Conservation (phyloP, 768 basidiomycete genomes). For the Suillus americanus region DNA sequence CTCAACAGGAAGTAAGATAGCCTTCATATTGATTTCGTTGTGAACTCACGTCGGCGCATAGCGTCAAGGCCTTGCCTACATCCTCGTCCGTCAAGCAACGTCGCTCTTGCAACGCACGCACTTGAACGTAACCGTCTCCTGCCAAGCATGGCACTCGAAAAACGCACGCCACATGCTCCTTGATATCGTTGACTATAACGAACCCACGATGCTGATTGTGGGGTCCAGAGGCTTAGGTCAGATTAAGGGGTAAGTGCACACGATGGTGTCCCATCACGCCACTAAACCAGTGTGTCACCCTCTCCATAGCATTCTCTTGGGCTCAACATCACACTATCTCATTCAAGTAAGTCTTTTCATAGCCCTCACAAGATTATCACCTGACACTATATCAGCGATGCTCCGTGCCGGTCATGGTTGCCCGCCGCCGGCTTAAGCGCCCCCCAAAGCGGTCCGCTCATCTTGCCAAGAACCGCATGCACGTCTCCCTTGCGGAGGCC, state of each 20-base stretch:
- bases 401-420: conserved; percentile 96
- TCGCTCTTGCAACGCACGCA: conserved; percentile 87
- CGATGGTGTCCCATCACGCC: background rate
- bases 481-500: conserved; percentile 84
- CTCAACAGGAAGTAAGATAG: conserved; percentile 82
- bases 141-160: conserved; percentile 98
- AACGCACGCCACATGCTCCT: conserved; percentile 88
- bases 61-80: conserved; percentile 88
- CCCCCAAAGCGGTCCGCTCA: conserved; percentile 81
- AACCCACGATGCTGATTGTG: conserved; percentile 92
- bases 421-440: conserved; percentile 86
- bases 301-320: conserved; percentile 76
- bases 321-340: conserved; percentile 93
- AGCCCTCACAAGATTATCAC: background rate
- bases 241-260: conserved; percentile 72
- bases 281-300: background rate
- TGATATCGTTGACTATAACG: conserved; percentile 85
- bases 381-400: conserved; percentile 59
- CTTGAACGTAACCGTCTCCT: conserved; percentile 82
- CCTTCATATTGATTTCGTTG: background rate
- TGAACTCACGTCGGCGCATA: conserved; percentile 28
- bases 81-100: conserved; percentile 87
- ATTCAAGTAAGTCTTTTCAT: conserved; percentile 56
- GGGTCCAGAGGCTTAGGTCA: conserved; percentile 90
- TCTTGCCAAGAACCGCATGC: conserved; percentile 75